These are phyloP conservation scores for Xylariaceae sp. DNA, from an alignment of 2,329 filamentous ascomycete species.

Conservation along the genomic window DNA sequence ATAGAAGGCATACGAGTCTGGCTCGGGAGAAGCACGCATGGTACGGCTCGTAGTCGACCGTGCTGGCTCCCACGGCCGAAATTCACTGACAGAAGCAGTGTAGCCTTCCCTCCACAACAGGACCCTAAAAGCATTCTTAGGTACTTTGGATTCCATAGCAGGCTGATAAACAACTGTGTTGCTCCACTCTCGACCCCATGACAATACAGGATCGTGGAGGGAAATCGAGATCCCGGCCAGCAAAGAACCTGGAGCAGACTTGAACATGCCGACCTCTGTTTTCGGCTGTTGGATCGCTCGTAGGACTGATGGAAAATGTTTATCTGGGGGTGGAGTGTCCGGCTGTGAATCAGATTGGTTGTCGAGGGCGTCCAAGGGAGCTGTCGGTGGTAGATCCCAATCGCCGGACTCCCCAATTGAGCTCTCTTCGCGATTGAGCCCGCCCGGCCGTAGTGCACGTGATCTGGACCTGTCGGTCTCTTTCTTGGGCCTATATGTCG, in stretches of 20 bases:
- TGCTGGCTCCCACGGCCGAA: constrained; percentile 60
- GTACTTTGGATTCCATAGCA: constrained; percentile 71
- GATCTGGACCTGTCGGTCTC: constrained; percentile 21
- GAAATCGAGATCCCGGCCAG: constrained; percentile 67
- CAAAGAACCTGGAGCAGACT: constrained; percentile 69
- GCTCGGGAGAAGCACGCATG: constrained; percentile 39
- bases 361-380: constrained; percentile 31
- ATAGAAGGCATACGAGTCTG: constrained; percentile 69
- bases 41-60: constrained; percentile 47
- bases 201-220: constrained; percentile 70
- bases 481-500: constrained; percentile 41
- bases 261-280: constrained; percentile 67
- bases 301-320: constrained; percentile 45
- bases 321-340: constrained; percentile 47
- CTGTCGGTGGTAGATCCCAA: constrained; percentile 35
- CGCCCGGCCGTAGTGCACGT: constrained; percentile 26
- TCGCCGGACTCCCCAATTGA: constrained; percentile 37
- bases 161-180: constrained; percentile 73
- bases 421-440: constrained; percentile 34
- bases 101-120: constrained; percentile 74
- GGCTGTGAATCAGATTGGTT: constrained; percentile 40
- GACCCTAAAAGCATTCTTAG: constrained; percentile 81
- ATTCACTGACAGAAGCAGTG: constrained; percentile 59
- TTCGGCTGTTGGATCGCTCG: constrained; percentile 43
- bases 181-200: constrained; percentile 75